Base-by-base conservation (phyloP, 2,329 filamentous ascomycete genomes). In the Pestalotiopsis sp. region DNA sequence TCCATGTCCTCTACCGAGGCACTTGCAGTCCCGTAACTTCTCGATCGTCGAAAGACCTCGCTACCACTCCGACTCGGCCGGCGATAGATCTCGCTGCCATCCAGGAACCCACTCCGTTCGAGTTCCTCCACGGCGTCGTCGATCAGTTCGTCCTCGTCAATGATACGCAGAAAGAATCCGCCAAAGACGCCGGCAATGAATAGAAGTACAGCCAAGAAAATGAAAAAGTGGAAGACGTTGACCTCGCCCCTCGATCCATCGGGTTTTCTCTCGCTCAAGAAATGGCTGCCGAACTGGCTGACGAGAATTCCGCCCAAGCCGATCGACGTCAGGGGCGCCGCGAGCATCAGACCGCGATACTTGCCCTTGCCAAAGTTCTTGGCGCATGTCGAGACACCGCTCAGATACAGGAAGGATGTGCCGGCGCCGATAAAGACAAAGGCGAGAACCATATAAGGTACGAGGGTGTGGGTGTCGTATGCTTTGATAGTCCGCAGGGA, bases 321-420 rank as follows among this genome's bases (percentile, higher is more conserved):
- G 78, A 98, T 97, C 6, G 93, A 92, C 0, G 96, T 94, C 78
- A 98, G 98, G 1, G 96, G 96, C 69, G 93, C 86, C 1, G 95
- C 95, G 67, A 99, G 86, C 70, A 97, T 95, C 64, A 99, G 83
- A 0, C 96, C 96, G 75, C 95, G 92, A 76, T 97, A 91, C 76
- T 91, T 93, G 3, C 94, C 94, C 70, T 92, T 90, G 63, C 95
- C 95, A 81, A 98, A 99, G 82, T 98, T 99, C 89, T 99, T 99
- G 45, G 96, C 96, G 77, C 94, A 97, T 0, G 95, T 97, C 6
- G 95, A 95, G n/a, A 99, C 92, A 2, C 94, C 92, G 64, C 91
- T 88, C 68, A 98, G 86, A 80, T 98, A 99, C 90, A 98, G 94
- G 79, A 89, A 90, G 72, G 92, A 93, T 0, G 95, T 98, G 4